Evolutionary conservation across 1,284 basidiomycete species (phyloP), one percentile per base, ranked within the genome.

Genomic region (Trichosporon sp.): DNA sequence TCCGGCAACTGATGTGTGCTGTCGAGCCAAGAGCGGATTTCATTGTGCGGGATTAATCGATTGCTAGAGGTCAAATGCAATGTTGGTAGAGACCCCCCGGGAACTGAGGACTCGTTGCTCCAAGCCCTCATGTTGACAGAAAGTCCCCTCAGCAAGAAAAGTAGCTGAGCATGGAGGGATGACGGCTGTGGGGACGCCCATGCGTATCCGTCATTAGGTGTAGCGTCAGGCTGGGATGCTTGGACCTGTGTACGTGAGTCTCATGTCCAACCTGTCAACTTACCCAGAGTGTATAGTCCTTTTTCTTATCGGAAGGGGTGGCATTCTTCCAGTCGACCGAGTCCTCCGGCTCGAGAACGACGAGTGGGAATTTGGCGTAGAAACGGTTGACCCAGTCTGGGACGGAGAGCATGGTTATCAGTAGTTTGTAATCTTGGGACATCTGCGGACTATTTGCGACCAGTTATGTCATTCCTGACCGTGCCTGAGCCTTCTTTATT

Each of bases 351-450:
- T 74, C 72, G 1, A 79, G 65, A 7, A 70, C 63, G n/a, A 79
- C 77, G 8, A 80, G 60, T 1, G 79, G 79, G 65, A 78, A 80
- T 31, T 71, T 72, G 13, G 74, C 64, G 67, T 79, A 80, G 37
- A 80, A 72, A 6, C 64, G 58, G 49, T 70, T 64, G 57, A 75
- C 64, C 73, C 74, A 79, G 61, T 44, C 31, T 0, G 77, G 77
- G 10, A 75, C 77, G 14, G 69, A 62, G 65, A 70, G 74, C n/a
- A 70, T 37, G 5, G 62, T 59, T 25, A 32, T 62, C 19, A 49
- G 36, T 8, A 23, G 27, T 13, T 4, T n/a, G 27, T 19, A 27
- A 29, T 16, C 10, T 25, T 31, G 8, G 16, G 14, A 16, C 16
- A n/a, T 9, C n/a, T 29, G 27, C 9, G 46, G 13, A 11, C 14